These are phyloP conservation scores for Jaapia argillacea DNA, from an alignment of 768 basidiomycete species.

Conservation along the genomic window DNA sequence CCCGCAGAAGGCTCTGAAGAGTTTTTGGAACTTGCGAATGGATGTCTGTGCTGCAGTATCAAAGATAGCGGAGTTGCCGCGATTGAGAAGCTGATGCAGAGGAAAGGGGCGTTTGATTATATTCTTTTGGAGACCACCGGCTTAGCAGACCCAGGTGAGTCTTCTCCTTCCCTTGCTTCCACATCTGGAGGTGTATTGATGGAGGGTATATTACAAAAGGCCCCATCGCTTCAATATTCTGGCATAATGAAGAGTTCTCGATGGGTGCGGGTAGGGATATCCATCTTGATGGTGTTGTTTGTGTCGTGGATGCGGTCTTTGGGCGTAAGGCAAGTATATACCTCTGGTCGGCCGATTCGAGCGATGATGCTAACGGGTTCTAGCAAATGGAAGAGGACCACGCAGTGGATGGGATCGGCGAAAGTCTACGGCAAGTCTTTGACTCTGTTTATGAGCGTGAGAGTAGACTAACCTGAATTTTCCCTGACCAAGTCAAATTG, in stretches of 20 bases:
- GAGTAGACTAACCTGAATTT: neutral
- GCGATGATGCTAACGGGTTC: neutral
- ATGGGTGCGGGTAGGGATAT: conserved; percentile 61
- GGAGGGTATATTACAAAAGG: conserved; percentile 30
- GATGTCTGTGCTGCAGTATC: conserved; percentile 97
- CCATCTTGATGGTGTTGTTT: conserved; percentile 79
- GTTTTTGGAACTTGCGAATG: conserved; percentile 88
- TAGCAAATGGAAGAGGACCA: conserved; percentile 86
- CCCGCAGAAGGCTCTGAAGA: conserved; percentile 68
- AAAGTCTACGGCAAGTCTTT: conserved; percentile 61
- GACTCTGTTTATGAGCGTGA: neutral
- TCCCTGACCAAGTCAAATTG: conserved; percentile 69
- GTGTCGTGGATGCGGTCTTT: conserved; percentile 86
- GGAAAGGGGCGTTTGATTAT: conserved; percentile 86
- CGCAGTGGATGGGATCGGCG: conserved; percentile 53
- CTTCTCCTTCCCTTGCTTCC: neutral
- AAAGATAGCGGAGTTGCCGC: conserved; percentile 90
- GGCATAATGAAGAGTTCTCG: conserved; percentile 79
- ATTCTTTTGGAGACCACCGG: conserved; percentile 95
- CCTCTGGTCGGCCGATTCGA: neutral
- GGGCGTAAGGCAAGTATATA: conserved; percentile 43
- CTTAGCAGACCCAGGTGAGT: conserved; percentile 83
- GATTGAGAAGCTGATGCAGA: conserved; percentile 84
- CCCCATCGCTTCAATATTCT: conserved; percentile 82
- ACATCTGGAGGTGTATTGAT: neutral